phyloP scores from a whole-genome alignment of 2,329 filamentous ascomycete genomes.

The Pseudogymnoascus sp. region DNA sequence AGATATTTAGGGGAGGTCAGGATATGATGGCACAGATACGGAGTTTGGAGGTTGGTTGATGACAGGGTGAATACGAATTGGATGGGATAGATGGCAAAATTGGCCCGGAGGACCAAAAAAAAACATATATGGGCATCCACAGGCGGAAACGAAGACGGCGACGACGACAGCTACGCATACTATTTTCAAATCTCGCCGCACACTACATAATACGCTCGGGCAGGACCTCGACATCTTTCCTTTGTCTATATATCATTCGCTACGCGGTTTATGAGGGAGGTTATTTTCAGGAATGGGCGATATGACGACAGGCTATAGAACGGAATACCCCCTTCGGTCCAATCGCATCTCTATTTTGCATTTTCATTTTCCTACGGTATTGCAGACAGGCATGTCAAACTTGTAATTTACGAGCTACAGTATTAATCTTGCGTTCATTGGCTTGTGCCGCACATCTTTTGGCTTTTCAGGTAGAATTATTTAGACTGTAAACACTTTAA shows the following conservation, averaged over 20 bases:
- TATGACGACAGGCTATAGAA: conserved; percentile 6
- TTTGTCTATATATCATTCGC: conserved; percentile 5
- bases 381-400: conserved; percentile 3
- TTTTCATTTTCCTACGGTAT: conserved; percentile 5
- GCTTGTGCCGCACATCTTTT: background rate
- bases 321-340: conserved; percentile 6
- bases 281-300: conserved; percentile 1
- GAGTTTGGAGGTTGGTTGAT: background rate
- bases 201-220: conserved; percentile 1
- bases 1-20: background rate
- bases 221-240: conserved; percentile 3
- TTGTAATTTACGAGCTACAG: conserved; percentile 7
- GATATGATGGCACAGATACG: background rate
- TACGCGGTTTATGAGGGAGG: conserved; percentile 5
- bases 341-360: conserved; percentile 4
- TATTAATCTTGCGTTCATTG: conserved; percentile 5
- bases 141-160: background rate
- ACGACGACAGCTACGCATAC: conserved; percentile 3
- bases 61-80: background rate
- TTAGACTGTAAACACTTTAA: conserved; percentile 8
- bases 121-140: background rate
- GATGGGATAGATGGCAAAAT: conserved; percentile 3
- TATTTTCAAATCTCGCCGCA: background rate
- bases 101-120: conserved; percentile 1
- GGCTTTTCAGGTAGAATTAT: background rate